Base-by-base conservation (phyloP, 2,329 filamentous ascomycete species). In the Diplodia corticola region DNA sequence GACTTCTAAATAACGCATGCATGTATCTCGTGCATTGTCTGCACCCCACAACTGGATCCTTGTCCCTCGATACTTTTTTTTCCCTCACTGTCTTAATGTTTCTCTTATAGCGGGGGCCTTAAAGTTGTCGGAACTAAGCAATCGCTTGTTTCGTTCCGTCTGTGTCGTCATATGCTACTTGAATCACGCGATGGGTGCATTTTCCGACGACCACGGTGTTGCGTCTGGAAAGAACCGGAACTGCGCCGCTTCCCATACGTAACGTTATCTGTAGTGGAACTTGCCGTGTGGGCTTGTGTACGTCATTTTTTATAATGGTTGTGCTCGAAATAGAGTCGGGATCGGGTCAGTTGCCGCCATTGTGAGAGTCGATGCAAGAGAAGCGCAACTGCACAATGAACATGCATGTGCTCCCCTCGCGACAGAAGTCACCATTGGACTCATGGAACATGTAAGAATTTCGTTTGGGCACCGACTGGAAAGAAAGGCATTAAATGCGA, bases 161-260 rank as follows among this genome's bases (percentile, higher is more conserved):
- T 46, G 44, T 44, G 44, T 67, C 51, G 30, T 44, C 46, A 66
- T 65, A 49, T 61, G 35, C 28, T 33, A 49, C 40, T 49, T 24
- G 15, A 28, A 61, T 44, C 57, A 61, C 57, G 57, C 57, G 40
- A 61, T 61, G 35, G 22, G 7, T n/a, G 37, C 37, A 9, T 44
- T 44, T 44, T 4, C 17, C 37, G 37, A 20, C 35, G 35, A 13
- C 15, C 17, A 6, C 15, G 17, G 17, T 17, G 37, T 17, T n/a
- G 33, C 17, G 5, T 44, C 5, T 44, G 37, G 37, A 17, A 44
- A 44, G 37, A 44, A 44, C 37, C 37, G 37, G 37, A 44, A 44
- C 37, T 9, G 37, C 17, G 37, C 37, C 37, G 37, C 37, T 9
- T 7, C 0, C 3, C 17, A n/a, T 44, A n/a, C n/a, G 33, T 35